phyloP scores from a whole-genome alignment of 2,329 filamentous ascomycete species.

The Colletotrichum lentis region DNA sequence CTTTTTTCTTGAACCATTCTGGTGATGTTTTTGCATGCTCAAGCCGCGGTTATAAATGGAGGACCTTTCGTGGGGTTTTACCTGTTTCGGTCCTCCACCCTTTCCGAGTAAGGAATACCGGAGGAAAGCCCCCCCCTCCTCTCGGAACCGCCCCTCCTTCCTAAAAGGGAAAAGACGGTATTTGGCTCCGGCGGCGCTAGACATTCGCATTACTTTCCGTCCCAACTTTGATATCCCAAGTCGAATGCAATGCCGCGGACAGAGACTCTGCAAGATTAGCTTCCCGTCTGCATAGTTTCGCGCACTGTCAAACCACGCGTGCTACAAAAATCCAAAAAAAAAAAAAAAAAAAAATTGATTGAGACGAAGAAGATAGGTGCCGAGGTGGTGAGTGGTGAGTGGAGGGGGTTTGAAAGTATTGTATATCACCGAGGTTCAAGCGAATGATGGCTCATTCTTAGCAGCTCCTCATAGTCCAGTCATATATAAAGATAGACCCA shows the following conservation, averaged over 20 bases:
- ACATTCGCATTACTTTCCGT: background rate
- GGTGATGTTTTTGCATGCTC: background rate
- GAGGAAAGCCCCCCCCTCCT: too few relatives aligned
- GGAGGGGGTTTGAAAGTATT: background rate
- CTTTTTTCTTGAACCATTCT: too few relatives aligned
- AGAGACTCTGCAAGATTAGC: background rate
- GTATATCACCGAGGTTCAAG: background rate
- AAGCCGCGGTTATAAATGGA: background rate
- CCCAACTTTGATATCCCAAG: background rate
- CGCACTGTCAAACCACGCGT: background rate
- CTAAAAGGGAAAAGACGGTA: conserved; percentile 1
- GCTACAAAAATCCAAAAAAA: too few relatives aligned
- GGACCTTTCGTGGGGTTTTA: background rate
- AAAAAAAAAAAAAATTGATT: too few relatives aligned
- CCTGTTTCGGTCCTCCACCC: background rate
- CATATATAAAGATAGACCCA: background rate
- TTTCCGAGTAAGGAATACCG: background rate
- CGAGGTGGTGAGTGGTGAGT: too few relatives aligned
- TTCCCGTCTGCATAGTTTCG: background rate
- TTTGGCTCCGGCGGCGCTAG: too few relatives aligned
- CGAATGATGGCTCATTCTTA: background rate
- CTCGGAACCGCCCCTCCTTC: conserved; percentile 25
- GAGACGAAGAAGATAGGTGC: too few relatives aligned
- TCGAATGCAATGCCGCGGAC: background rate
- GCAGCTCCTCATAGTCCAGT: background rate